Evolutionary conservation across 2,329 filamentous ascomycete genomes (phyloP).

Genomic region (Pestalotiopsis sp.): DNA sequence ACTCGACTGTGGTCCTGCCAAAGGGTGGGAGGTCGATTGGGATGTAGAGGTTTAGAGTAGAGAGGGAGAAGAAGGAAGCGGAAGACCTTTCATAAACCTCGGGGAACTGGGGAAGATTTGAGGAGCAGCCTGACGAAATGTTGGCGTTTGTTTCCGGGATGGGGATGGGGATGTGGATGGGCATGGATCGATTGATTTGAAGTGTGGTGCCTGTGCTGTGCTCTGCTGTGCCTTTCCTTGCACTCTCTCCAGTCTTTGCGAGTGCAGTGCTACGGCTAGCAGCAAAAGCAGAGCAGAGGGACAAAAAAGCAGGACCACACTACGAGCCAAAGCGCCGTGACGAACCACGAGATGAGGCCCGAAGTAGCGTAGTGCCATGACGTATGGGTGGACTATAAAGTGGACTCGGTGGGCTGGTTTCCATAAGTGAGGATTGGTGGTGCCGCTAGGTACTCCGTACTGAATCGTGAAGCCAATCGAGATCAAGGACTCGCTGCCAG

Average conservation of each 20-base stretch:
- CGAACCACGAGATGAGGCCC: background rate
- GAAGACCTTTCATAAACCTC: background rate
- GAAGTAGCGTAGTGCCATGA: slow-evolving; percentile 11
- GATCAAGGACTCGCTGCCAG: background rate
- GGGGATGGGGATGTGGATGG: background rate
- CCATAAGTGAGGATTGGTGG: slow-evolving; percentile 2
- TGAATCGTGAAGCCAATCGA: background rate
- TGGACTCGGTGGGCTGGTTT: slow-evolving; percentile 5
- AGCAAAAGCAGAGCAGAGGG: background rate
- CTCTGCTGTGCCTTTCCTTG: background rate
- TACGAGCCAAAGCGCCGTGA: background rate
- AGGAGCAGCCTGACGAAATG: background rate
- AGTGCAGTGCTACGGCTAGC: too few species aligned
- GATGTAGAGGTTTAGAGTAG: background rate
- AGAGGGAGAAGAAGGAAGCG: background rate
- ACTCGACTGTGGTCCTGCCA: background rate
- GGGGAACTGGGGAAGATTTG: background rate
- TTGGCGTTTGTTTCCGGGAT: background rate
- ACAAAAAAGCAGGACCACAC: background rate
- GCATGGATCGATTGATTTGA: background rate
- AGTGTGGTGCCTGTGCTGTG: background rate
- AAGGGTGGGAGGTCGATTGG: background rate
- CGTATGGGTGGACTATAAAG: slow-evolving; percentile 11
- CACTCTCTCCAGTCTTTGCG: background rate
- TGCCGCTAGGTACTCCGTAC: background rate